Evolutionary conservation across 768 basidiomycete genomes (phyloP).

Genomic region (Termitomyces sp.): DNA sequence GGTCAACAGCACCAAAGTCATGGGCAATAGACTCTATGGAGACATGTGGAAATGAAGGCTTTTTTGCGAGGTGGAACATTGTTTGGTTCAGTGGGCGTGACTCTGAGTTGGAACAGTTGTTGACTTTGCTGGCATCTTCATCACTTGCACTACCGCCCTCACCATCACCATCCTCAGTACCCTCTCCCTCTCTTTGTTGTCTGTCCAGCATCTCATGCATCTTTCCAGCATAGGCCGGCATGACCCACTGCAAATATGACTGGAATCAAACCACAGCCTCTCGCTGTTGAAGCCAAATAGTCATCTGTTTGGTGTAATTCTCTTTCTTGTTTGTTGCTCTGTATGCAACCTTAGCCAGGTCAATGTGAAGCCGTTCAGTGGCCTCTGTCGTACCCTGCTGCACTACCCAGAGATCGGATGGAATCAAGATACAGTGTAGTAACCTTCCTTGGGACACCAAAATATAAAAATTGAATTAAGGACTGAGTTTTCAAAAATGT

Average conservation of each 20-base stretch:
- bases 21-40: constrained; percentile 6
- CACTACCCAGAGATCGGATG: constrained; percentile 23
- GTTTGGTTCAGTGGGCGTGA: background rate
- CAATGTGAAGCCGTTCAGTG: too few relatives aligned
- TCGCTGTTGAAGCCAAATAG: constrained; percentile 28
- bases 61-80: background rate
- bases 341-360: background rate
- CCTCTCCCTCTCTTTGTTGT: background rate
- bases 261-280: constrained; percentile 25
- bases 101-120: too few relatives aligned
- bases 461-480: too few relatives aligned
- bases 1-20: constrained; percentile 11
- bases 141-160: background rate
- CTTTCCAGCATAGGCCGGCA: constrained; percentile 5
- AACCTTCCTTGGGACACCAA: too few relatives aligned
- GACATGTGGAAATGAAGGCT: constrained; percentile 6
- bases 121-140: background rate
- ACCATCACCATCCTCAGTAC: background rate
- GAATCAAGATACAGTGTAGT: too few relatives aligned
- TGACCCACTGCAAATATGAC: constrained; percentile 25
- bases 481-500: background rate
- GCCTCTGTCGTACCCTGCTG: constrained; percentile 26
- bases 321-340: background rate
- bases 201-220: background rate
- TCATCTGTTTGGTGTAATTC: constrained; percentile 30